Base-by-base conservation (phyloP, 805 yeast genomes). In the Allodekkera sacchari region DNA sequence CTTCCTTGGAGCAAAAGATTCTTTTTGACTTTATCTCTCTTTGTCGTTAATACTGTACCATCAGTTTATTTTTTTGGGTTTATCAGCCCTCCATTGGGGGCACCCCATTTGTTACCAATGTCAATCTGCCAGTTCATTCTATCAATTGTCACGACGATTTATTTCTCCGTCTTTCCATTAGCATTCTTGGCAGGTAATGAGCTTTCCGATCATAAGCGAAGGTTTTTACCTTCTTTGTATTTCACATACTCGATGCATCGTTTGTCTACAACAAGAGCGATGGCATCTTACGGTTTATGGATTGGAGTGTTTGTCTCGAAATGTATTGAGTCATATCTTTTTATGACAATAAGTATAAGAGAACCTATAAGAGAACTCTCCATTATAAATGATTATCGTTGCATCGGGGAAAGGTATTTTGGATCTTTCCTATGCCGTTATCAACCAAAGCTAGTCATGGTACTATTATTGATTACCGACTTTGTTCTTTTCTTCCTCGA, bases 261-360 rank as follows among this genome's bases (percentile, higher is more conserved):
- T 15, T 58, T 82, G 7, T 53, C 50, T 11, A 79, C 79, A 0
- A 64, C 73, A 25, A 72, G 74, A 32, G 58, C 59, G 28, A 57
- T 74, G 36, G 71, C 84, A 3, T 83, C 94, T 0, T 66, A 69
- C 48, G 77, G 81, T 0, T 55, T 83, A 36, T 81, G 94, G 87
- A 24, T 70, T 14, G 67, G 73, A 1, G 79, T 83, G 0, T 81
- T 82, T 42, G 41, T 65, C 6, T 75, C 83, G 3, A 83, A 83
- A 48, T 74, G 77, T 41, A 50, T 73, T 15, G 94, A 83, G 50
- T 83, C 94, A 0, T 83, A 83, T 52, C 81, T 80, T 53, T 83
- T 81, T 44, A 57, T 83, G 40, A 77, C 88, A 0, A 57, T 81
- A 30, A 78, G 92, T 3, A 56, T 83, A 34, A 66, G 75, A 35